Conservation (phyloP, 176 grass and related monocot species). For the maize (Zea mays) region Zm-B73-REFERENCE-NAM-5.0 NC_050102.1:82502001-82502500, state of each 20-base stretch:
- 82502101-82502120: neutral
- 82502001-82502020: neutral
- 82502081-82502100: constrained; percentile 78
- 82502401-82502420: neutral
- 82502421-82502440: neutral
- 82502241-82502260: constrained; percentile 73
- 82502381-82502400: constrained; percentile 16
- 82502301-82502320: constrained; percentile 96
- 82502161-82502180: neutral
- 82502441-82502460: constrained; percentile 10
- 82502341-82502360: constrained; percentile 40
- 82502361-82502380: constrained; percentile 21
- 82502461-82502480: neutral
- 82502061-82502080: constrained; percentile 97
- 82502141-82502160: neutral
- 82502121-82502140: constrained; percentile 21
- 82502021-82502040: constrained; percentile 52
- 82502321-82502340: constrained; percentile 89
- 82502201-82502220: constrained; percentile 3
- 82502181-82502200: neutral
- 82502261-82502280: constrained; percentile 91
- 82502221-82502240: constrained; percentile 4
- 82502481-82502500: neutral
- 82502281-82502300: constrained; percentile 99
- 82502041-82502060: constrained; percentile 87